A percentile compares a stretch with the other conserved stretches of the same genome.
Conservation (phyloP, 2,329 filamentous ascomycete genomes). For the Diaporthe sp. region DNA sequence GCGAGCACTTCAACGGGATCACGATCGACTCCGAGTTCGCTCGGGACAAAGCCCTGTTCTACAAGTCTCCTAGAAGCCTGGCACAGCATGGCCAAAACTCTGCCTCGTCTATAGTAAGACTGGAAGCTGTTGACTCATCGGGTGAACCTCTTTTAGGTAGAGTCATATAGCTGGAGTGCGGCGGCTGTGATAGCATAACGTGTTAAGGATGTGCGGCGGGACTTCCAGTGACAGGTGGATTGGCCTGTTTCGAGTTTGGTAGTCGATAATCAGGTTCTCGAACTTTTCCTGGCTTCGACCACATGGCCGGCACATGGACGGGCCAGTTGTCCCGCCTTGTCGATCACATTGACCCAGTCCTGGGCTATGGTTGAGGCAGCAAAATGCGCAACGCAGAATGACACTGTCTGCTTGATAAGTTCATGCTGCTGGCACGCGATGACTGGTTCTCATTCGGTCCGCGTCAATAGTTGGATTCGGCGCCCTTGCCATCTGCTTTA, state of each 20-base stretch:
- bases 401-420: not conserved
- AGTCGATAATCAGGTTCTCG: not conserved
- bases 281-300: conserved; percentile 21
- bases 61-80: not conserved
- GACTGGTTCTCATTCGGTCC: not conserved
- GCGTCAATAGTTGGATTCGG: not conserved
- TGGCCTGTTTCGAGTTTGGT: conserved; percentile 28
- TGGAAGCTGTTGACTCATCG: conserved; percentile 16
- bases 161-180: not conserved
- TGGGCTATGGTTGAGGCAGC: not conserved
- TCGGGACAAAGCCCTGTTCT: not conserved
- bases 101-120: conserved; percentile 27
- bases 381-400: not conserved
- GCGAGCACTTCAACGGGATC: conserved; percentile 13
- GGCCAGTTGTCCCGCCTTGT: conserved; percentile 24
- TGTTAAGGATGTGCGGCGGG: not conserved
- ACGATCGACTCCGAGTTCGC: conserved; percentile 7
- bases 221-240: conserved; percentile 12
- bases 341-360: conserved; percentile 10
- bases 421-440: conserved; percentile 9
- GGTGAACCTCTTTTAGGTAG: not conserved
- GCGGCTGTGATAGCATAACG: conserved; percentile 21
- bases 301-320: conserved; percentile 39
- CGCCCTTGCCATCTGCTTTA: not conserved
- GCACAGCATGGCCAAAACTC: not conserved